Conservation (phyloP, 805 yeast genomes). For the Candida sanyiensis region DNA sequence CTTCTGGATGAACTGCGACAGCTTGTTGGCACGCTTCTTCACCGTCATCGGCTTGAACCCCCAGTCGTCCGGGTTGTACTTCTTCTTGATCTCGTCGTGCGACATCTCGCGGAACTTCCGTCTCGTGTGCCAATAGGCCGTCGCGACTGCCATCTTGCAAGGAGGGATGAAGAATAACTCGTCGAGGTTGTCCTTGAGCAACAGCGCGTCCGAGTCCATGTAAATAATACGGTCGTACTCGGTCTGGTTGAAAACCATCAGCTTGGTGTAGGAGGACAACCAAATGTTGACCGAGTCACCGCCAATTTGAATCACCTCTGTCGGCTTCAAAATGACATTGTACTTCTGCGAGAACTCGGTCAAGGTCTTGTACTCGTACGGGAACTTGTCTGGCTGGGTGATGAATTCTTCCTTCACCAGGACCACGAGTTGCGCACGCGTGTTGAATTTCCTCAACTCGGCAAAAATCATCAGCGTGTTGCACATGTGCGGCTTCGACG, state of each 20-base stretch:
- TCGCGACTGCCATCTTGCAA: slow-evolving; percentile 40
- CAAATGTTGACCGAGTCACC: slow-evolving; percentile 29
- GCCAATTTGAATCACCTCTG: slow-evolving; percentile 15
- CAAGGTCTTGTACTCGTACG: slow-evolving; percentile 12
- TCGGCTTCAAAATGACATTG: slow-evolving; percentile 16
- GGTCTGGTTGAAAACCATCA: slow-evolving; percentile 43
- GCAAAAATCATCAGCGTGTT: slow-evolving; percentile 45
- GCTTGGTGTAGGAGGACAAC: slow-evolving; percentile 50
- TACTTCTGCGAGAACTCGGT: slow-evolving; percentile 9
- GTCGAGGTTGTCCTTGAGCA: slow-evolving; percentile 38
- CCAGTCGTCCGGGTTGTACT: slow-evolving; percentile 17
- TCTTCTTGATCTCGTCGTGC: slow-evolving; percentile 14
- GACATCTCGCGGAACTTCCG: slow-evolving; percentile 23
- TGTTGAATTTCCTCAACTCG: slow-evolving; percentile 32
- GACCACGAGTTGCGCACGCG: slow-evolving; percentile 43
- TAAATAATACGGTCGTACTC: slow-evolving; percentile 50
- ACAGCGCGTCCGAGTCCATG: slow-evolving; percentile 51
- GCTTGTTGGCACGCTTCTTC: slow-evolving; percentile 18
- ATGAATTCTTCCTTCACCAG: slow-evolving; percentile 31
- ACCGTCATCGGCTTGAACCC: slow-evolving; percentile 23
- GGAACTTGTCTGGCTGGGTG: slow-evolving; percentile 15
- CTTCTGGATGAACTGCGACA: slow-evolving; percentile 5
- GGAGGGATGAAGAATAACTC: slow-evolving; percentile 47
- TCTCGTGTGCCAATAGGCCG: slow-evolving; percentile 36
- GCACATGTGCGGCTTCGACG: slow-evolving; percentile 44